phyloP scores from a whole-genome alignment of 257 asterid genomes.

The Solanum chmielewskii region DNA sequence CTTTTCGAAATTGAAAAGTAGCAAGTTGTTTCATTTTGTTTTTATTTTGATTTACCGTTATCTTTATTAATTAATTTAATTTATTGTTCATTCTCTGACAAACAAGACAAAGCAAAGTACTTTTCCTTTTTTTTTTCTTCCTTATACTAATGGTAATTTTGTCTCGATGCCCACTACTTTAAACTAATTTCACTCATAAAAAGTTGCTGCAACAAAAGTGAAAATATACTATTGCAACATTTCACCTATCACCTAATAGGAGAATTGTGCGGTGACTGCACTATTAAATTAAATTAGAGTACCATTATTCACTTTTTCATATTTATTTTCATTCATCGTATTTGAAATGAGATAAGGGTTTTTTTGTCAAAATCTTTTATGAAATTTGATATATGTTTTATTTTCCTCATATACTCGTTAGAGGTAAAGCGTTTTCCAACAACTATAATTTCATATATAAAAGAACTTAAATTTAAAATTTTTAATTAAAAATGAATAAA shows the following conservation, averaged over 20 bases:
- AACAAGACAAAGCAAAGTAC: background rate
- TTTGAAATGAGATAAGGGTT: too few relatives aligned
- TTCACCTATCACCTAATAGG: background rate
- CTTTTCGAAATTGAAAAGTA: background rate
- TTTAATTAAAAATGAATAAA: too few relatives aligned
- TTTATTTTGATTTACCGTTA: background rate
- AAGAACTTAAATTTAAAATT: accelerated
- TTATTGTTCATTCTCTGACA: background rate
- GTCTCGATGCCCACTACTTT: background rate
- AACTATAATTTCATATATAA: too few relatives aligned
- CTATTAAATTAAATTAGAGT: background rate
- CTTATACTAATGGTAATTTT: background rate
- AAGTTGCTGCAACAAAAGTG: background rate
- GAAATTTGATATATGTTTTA: too few relatives aligned
- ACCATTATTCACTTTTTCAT: background rate
- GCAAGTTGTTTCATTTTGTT: background rate
- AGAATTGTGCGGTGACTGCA: background rate
- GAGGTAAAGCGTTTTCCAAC: accelerated
- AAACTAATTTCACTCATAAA: background rate
- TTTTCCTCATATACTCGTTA: accelerated
- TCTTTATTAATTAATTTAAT: background rate
- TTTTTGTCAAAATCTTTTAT: too few relatives aligned
- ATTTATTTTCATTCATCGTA: too few relatives aligned
- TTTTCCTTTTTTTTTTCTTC: background rate
- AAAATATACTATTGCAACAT: background rate